phyloP scores from a whole-genome alignment of 2,329 filamentous ascomycete genomes.

The Berkeleyomyces rouxiae region DNA sequence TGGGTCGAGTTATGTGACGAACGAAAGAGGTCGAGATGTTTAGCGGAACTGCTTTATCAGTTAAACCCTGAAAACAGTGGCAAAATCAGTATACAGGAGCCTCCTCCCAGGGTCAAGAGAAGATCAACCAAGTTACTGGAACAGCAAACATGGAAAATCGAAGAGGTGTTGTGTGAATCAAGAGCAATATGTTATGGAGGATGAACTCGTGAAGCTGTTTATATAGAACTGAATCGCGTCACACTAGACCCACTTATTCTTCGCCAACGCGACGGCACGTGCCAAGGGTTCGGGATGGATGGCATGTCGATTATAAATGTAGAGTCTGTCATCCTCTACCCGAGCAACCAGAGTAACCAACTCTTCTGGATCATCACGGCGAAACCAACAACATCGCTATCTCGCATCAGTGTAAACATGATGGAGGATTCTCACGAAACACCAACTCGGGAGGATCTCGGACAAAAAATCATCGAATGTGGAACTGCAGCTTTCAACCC shows the following conservation, averaged over 20 bases:
- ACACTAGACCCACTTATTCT: neutral
- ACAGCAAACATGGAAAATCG: neutral
- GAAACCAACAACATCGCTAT: neutral
- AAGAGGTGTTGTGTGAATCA: neutral
- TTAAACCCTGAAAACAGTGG: neutral
- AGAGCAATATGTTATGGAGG: neutral
- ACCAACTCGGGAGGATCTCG: slow-evolving; percentile 3
- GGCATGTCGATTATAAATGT: neutral
- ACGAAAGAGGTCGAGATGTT: neutral
- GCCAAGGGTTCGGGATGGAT: neutral
- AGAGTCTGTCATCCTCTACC: no score
- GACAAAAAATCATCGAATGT: slow-evolving; percentile 19
- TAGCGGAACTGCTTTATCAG: neutral
- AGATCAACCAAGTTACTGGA: neutral
- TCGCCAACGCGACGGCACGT: neutral
- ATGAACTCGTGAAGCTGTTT: neutral
- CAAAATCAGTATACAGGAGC: neutral
- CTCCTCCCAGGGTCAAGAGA: neutral
- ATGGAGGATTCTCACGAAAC: slow-evolving; percentile 19
- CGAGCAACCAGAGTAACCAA: no score
- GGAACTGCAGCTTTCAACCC: slow-evolving; percentile 36
- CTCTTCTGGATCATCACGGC: neutral
- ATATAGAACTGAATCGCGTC: neutral
- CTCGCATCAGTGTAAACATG: slow-evolving; percentile 17
- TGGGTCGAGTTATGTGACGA: neutral